phyloP scores from a whole-genome alignment of 2,329 filamentous ascomycete species.

The Simplicillium sp. region DNA sequence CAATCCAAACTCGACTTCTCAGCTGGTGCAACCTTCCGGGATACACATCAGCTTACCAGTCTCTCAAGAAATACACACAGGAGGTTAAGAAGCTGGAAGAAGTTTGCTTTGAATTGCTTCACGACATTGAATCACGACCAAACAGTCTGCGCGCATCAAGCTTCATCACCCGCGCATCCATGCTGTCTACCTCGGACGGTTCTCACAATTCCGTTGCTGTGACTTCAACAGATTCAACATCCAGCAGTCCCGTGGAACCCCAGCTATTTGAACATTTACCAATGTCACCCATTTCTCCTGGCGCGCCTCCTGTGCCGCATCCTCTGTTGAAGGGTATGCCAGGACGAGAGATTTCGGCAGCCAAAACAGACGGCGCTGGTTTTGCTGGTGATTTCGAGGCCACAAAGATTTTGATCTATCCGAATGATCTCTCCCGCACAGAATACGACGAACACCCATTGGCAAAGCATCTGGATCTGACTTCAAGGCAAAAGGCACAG shows the following conservation, averaged over 20 bases:
- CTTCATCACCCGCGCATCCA: background rate
- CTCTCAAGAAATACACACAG: constrained; percentile 20
- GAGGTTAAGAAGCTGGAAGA: constrained; percentile 24
- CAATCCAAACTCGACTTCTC: constrained; percentile 20
- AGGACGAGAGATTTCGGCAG: constrained; percentile 25
- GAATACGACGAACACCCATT: constrained; percentile 27
- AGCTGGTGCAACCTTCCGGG: constrained; percentile 21
- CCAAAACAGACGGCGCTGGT: constrained; percentile 25
- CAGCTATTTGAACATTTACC: background rate
- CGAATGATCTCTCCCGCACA: constrained; percentile 21
- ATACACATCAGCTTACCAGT: constrained; percentile 18
- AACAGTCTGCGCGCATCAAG: background rate
- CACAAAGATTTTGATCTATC: constrained; percentile 20
- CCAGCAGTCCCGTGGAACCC: background rate
- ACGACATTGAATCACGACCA: constrained; percentile 1
- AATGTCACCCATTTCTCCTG: background rate
- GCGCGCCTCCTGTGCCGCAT: constrained; percentile 7
- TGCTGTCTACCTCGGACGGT: constrained; percentile 1
- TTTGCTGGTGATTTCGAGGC: constrained; percentile 21
- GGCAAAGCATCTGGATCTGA: constrained; percentile 17
- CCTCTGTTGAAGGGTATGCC: constrained; percentile 36
- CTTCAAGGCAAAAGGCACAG: constrained; percentile 16
- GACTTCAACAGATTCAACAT: background rate
- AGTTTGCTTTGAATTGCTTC: constrained; percentile 5
- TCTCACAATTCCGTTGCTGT: background rate